Percentiles rank a stretch among this genome's conserved stretches.
Evolutionary conservation across 371 early-diverging fungal genomes (phyloP).

Genomic region (Mortierella sp.): DNA sequence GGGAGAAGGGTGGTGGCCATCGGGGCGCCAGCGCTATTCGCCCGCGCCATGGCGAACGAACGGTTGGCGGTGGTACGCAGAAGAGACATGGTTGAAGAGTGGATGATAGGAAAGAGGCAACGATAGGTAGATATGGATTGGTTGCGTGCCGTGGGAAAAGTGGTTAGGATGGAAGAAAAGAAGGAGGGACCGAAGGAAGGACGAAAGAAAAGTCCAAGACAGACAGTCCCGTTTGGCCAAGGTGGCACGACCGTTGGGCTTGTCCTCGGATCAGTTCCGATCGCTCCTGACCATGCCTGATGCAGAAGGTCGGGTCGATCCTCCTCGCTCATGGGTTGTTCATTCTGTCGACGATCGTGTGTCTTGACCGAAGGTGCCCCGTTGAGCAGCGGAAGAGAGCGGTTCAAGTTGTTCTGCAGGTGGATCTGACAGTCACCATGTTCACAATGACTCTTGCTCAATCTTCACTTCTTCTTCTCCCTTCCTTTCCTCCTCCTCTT

Average conservation of each 20-base stretch:
- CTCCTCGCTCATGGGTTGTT: too few relatives aligned
- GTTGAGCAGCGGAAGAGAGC: too few relatives aligned
- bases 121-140: neutral
- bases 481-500: neutral
- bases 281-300: too few relatives aligned
- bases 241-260: too few relatives aligned
- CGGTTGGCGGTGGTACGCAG: slow-evolving; percentile 11
- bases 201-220: too few relatives aligned
- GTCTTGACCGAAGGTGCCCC: too few relatives aligned
- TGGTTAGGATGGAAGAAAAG: neutral
- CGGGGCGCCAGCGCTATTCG: neutral
- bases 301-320: too few relatives aligned
- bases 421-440: neutral
- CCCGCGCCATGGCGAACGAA: slow-evolving; percentile 3
- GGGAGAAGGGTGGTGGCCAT: slow-evolving; percentile 8
- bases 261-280: too few relatives aligned
- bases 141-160: neutral
- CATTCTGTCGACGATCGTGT: too few relatives aligned
- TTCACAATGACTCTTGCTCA: neutral
- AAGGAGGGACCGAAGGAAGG: too few relatives aligned
- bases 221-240: too few relatives aligned
- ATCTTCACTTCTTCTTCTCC: neutral
- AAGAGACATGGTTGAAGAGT: slow-evolving; percentile 12
- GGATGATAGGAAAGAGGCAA: neutral
- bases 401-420: too few relatives aligned